phyloP scores from a whole-genome alignment of 1,139 yeast genomes.

The Yamadazyma oceani region DNA sequence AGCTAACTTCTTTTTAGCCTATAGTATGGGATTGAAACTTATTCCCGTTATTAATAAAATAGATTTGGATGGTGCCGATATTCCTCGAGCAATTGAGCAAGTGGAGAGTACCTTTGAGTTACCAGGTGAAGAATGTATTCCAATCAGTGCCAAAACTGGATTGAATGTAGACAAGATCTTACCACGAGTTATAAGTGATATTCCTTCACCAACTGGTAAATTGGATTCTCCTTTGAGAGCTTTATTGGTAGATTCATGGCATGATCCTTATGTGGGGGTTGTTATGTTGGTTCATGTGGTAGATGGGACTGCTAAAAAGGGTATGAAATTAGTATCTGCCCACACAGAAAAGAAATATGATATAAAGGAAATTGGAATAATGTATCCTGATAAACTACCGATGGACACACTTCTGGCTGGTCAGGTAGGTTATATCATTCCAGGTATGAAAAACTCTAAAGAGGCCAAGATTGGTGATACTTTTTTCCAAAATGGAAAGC shows the following conservation, averaged over 20 bases:
- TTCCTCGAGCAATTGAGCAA: conserved; percentile 77
- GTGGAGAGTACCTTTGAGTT: conserved; percentile 82
- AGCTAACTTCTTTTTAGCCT: conserved; percentile 89
- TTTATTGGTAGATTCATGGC: conserved; percentile 93
- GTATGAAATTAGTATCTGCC: conserved; percentile 74
- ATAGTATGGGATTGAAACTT: conserved; percentile 76
- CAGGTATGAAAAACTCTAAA: conserved; percentile 86
- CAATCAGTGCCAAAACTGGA: conserved; percentile 93
- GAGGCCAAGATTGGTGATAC: conserved; percentile 96
- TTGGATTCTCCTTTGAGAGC: conserved; percentile 62
- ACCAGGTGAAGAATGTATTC: conserved; percentile 69
- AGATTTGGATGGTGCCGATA: conserved; percentile 86
- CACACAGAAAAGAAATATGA: conserved; percentile 79
- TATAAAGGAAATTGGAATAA: conserved; percentile 88
- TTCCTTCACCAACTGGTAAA: conserved; percentile 70
- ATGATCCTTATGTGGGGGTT: conserved; percentile 92
- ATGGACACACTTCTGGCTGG: conserved; percentile 73
- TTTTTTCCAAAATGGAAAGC: conserved; percentile 65
- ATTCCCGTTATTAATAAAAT: conserved; percentile 91
- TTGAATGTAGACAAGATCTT: conserved; percentile 69
- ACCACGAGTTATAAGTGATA: conserved; percentile 75
- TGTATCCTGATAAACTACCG: conserved; percentile 84
- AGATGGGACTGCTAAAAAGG: conserved; percentile 75
- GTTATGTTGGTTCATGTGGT: conserved; percentile 81
- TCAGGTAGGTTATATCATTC: conserved; percentile 90